Conservation (phyloP, 1,139 yeast genomes). For the Saccharomyces hybrid region DNA sequence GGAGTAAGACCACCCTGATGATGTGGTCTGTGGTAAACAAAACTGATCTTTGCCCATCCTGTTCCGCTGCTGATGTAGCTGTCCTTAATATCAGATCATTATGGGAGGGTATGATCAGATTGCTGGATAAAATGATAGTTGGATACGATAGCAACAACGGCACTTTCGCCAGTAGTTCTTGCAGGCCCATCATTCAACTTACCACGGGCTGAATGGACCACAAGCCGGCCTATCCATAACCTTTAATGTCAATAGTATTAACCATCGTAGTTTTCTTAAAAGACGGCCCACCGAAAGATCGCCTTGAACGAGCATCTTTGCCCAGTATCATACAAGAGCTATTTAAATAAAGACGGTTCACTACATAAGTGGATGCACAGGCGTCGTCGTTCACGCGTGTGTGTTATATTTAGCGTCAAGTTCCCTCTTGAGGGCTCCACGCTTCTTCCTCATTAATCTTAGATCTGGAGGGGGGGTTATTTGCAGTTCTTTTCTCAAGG, state of each 20-base stretch:
- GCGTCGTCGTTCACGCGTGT: background rate
- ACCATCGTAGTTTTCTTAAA: background rate
- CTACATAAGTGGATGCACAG: background rate
- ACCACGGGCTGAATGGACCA: background rate
- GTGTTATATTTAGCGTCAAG: slow-evolving; percentile 24
- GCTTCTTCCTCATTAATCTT: slow-evolving; percentile 49
- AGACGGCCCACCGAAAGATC: background rate
- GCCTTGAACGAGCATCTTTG: background rate
- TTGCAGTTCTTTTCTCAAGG: slow-evolving; percentile 64
- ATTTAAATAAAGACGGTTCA: background rate
- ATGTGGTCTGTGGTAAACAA: slow-evolving; percentile 1
- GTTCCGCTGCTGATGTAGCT: slow-evolving; percentile 2
- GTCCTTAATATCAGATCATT: slow-evolving; percentile 6
- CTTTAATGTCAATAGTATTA: background rate
- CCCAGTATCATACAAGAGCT: background rate
- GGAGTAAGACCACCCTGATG: slow-evolving; percentile 19
- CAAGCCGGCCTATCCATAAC: background rate
- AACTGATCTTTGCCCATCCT: slow-evolving; percentile 7
- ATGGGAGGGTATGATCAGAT: slow-evolving; percentile 23
- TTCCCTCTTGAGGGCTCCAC: slow-evolving; percentile 18
- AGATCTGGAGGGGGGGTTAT: slow-evolving; percentile 62
- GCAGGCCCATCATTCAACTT: slow-evolving; percentile 6
- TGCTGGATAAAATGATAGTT: slow-evolving; percentile 32
- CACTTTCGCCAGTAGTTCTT: slow-evolving; percentile 25
- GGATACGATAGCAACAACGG: slow-evolving; percentile 36